phyloP scores from a whole-genome alignment of 116 monocot genomes.

The Phalaenopsis hybrid region DNA sequence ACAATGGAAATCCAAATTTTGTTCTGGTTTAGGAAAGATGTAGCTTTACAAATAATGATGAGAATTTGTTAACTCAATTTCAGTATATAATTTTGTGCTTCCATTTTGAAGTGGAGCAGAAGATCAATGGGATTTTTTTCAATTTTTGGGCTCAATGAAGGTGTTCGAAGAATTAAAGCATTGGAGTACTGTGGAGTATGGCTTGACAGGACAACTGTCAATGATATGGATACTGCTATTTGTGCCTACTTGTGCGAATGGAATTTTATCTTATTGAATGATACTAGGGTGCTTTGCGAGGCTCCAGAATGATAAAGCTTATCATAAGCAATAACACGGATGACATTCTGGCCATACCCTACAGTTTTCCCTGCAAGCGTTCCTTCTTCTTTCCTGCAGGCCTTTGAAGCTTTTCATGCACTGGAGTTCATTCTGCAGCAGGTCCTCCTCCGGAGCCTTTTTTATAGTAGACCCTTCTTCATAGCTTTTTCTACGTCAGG shows the following conservation, averaged over 20 bases:
- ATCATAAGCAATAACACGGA: constrained; percentile 62
- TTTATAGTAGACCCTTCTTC: too few species aligned
- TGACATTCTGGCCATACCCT: constrained; percentile 64
- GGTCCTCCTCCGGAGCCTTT: too few species aligned
- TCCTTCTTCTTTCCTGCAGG: too few species aligned
- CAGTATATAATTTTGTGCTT: constrained; percentile 41
- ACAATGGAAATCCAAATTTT: constrained; percentile 38
- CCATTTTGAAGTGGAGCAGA: constrained; percentile 53
- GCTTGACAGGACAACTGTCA: constrained; percentile 43
- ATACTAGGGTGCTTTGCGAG: constrained; percentile 56
- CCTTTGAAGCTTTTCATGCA: too few species aligned
- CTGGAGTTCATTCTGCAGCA: too few species aligned
- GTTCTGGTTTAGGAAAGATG: constrained; percentile 45
- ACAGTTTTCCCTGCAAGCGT: too few species aligned
- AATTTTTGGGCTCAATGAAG: constrained; percentile 52
- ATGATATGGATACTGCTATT: constrained; percentile 46
- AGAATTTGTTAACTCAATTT: constrained; percentile 34
- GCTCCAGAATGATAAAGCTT: constrained; percentile 55
- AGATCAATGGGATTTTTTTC: constrained; percentile 39
- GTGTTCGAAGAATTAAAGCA: constrained; percentile 42
- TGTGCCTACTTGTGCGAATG: constrained; percentile 36
- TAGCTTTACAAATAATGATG: constrained; percentile 41
- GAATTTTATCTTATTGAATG: constrained; percentile 44
- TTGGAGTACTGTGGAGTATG: constrained; percentile 41
- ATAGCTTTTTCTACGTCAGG: too few species aligned